A percentile compares a stretch with the other conserved stretches of the same genome.
These are phyloP conservation scores for Phialocephala sp. DNA, from an alignment of 2,329 filamentous ascomycete species.

Conservation along the genomic window DNA sequence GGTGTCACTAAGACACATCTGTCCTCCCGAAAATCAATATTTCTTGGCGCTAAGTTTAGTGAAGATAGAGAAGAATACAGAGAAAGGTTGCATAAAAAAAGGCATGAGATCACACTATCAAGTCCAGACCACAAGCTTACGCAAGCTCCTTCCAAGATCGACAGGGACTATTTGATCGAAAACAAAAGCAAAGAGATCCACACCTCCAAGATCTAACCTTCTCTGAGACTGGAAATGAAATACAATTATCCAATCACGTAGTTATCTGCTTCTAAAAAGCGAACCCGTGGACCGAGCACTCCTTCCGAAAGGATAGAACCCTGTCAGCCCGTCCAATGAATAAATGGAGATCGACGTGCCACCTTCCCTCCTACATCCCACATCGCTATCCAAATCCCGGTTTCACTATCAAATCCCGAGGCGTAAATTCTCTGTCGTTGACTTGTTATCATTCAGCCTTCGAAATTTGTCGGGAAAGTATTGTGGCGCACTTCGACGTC, in stretches of 20 bases:
- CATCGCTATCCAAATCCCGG: background rate
- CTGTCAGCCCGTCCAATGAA: background rate
- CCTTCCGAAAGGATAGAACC: background rate
- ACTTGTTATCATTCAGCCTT: slow-evolving; percentile 5
- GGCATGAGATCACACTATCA: background rate
- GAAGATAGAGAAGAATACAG: background rate
- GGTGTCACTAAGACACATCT: background rate
- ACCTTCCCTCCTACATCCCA: background rate
- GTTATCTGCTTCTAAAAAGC: background rate
- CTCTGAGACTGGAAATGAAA: too few relatives aligned
- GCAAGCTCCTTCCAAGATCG: background rate
- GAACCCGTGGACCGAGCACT: background rate
- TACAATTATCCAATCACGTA: background rate
- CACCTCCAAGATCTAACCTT: too few relatives aligned
- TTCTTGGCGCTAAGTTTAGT: background rate
- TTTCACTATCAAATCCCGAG: slow-evolving; percentile 2
- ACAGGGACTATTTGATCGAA: background rate
- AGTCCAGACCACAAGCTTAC: background rate
- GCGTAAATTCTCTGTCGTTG: background rate
- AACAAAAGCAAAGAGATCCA: background rate
- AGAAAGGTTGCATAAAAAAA: background rate
- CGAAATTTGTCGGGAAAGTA: background rate
- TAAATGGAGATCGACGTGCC: background rate
- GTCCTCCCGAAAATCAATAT: background rate
- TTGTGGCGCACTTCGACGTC: background rate